phyloP scores from a whole-genome alignment of 805 yeast species.

The Cyberlindnera bimundalis region DNA sequence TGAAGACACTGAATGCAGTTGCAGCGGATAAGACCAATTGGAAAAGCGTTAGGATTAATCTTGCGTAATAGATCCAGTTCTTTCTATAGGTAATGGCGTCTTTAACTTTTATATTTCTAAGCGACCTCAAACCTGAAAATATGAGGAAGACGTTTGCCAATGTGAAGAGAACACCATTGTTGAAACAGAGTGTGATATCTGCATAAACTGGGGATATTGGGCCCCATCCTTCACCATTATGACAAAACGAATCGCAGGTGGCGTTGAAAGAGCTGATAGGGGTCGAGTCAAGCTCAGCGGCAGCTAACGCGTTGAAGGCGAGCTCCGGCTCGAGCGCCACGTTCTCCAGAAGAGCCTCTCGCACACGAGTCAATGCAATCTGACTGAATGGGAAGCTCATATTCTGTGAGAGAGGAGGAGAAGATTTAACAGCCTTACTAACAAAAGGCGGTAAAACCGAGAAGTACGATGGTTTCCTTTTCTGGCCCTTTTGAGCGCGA shows the following conservation, averaged over 20 bases:
- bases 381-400: background rate
- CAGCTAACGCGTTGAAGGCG: background rate
- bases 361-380: background rate
- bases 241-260: constrained; percentile 20
- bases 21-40: constrained; percentile 30
- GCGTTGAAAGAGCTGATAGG: constrained; percentile 2
- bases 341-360: background rate
- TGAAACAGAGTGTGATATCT: constrained; percentile 60
- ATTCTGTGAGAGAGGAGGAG: too few relatives aligned
- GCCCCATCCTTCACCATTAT: constrained; percentile 39
- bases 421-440: too few relatives aligned
- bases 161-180: constrained; percentile 48
- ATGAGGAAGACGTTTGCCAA: constrained; percentile 41
- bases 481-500: too few relatives aligned
- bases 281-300: background rate
- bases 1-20: constrained; percentile 21
- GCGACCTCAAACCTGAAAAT: constrained; percentile 37
- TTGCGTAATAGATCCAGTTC: constrained; percentile 34
- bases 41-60: constrained; percentile 32
- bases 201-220: constrained; percentile 41
- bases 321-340: too few relatives aligned
- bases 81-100: constrained; percentile 34
- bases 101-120: constrained; percentile 23
- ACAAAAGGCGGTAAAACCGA: too few relatives aligned
- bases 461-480: too few relatives aligned